These are phyloP conservation scores for Boeremia exigua DNA, from an alignment of 2,329 filamentous ascomycete species.

Conservation along the genomic window DNA sequence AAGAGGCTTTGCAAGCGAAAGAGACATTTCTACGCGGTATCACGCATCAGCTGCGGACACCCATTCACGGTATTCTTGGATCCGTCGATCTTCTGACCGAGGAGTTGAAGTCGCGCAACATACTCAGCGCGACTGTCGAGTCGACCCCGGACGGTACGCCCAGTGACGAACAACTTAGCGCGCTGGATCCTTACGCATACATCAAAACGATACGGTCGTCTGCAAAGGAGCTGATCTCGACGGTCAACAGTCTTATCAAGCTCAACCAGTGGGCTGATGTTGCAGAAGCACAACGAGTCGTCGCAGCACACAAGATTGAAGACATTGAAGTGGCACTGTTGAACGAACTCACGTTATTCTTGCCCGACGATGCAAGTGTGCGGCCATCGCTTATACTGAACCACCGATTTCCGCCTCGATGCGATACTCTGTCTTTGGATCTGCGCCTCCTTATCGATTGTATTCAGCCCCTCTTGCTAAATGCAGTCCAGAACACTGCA, in stretches of 20 bases:
- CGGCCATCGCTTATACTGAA: slow-evolving; percentile 44
- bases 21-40: slow-evolving; percentile 55
- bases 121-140: slow-evolving; percentile 16
- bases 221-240: slow-evolving; percentile 53
- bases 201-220: slow-evolving; percentile 49
- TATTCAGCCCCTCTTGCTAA: slow-evolving; percentile 50
- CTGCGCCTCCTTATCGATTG: slow-evolving; percentile 52
- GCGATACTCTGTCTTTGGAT: slow-evolving; percentile 46
- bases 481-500: slow-evolving; percentile 52
- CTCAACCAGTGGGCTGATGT: slow-evolving; percentile 50
- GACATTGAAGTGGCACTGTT: slow-evolving; percentile 44
- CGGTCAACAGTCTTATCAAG: slow-evolving; percentile 55
- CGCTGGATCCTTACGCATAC: slow-evolving; percentile 30
- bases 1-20: slow-evolving; percentile 53
- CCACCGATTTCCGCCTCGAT: slow-evolving; percentile 36
- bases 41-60: slow-evolving; percentile 57
- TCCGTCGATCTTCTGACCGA: slow-evolving; percentile 52
- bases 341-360: slow-evolving; percentile 34
- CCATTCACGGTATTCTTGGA: slow-evolving; percentile 56
- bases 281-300: slow-evolving; percentile 28
- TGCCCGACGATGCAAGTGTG: slow-evolving; percentile 37
- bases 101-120: slow-evolving; percentile 43
- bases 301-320: slow-evolving; percentile 36
- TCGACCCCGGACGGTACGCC: slow-evolving; percentile 20
- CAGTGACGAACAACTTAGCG: slow-evolving; percentile 20